These are phyloP conservation scores for Glycine latifolia DNA, from an alignment of 306 rosid species.

Conservation along the genomic window DNA sequence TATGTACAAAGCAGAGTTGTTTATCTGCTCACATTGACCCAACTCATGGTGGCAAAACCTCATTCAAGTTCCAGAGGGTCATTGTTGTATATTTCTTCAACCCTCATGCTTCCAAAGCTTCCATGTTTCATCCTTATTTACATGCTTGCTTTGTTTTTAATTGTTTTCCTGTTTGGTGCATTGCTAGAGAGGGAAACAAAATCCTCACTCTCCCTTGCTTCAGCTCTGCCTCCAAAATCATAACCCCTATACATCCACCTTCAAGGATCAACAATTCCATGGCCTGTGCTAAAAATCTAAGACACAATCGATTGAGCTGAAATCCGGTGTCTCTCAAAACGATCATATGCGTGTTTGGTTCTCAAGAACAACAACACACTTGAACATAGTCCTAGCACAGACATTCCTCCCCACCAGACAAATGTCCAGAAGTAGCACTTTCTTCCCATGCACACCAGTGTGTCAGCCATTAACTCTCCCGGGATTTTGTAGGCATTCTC, in stretches of 20 bases:
- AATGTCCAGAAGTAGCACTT: slow-evolving; percentile 80
- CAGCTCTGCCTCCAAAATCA: slow-evolving; percentile 30
- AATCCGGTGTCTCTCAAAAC: slow-evolving; percentile 69
- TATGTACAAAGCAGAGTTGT: neutral
- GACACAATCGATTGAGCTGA: slow-evolving; percentile 53
- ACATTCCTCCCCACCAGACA: slow-evolving; percentile 83
- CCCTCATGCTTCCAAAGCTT: slow-evolving; percentile 34
- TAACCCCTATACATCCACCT: slow-evolving; percentile 39
- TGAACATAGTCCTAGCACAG: slow-evolving; percentile 71
- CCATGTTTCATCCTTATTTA: neutral
- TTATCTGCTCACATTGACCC: slow-evolving; percentile 13
- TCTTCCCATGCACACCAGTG: slow-evolving; percentile 88
- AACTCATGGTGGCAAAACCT: neutral
- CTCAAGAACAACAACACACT: slow-evolving; percentile 78
- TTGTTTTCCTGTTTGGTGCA: neutral
- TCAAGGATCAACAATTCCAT: slow-evolving; percentile 28
- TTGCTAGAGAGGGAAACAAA: slow-evolving; percentile 6
- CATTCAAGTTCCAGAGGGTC: slow-evolving; percentile 27
- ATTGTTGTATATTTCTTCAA: neutral
- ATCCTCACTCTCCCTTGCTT: slow-evolving; percentile 5
- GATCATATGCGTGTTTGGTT: slow-evolving; percentile 83
- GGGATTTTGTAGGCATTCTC: slow-evolving; percentile 51
- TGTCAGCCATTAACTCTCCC: slow-evolving; percentile 42
- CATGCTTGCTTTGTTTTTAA: neutral
- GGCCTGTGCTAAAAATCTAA: slow-evolving; percentile 31